phyloP scores from a whole-genome alignment of 495 filamentous ascomycete species.

The Talaromyces ruber region DNA sequence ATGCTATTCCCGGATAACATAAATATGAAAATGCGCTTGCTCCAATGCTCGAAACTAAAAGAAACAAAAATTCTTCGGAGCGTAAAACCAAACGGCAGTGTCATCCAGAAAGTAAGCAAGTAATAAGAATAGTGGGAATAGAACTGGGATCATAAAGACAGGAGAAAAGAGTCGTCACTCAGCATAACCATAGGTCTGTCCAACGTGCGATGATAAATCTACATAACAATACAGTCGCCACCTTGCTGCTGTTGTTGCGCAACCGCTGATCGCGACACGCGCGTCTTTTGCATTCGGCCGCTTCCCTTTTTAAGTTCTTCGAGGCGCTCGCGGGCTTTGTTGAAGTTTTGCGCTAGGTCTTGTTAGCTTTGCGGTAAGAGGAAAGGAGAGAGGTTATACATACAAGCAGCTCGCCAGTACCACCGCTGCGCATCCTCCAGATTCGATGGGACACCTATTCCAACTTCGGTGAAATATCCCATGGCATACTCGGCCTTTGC shows the following conservation, averaged over 20 bases:
- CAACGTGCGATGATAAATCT: constrained; percentile 5
- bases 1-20: background rate
- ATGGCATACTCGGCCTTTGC: constrained; percentile 95
- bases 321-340: constrained; percentile 82
- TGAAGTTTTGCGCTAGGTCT: constrained; percentile 74
- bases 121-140: background rate
- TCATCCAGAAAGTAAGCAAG: background rate
- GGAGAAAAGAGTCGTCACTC: background rate
- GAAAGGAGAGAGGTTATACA: constrained; percentile 33
- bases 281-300: constrained; percentile 61
- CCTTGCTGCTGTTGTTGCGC: constrained; percentile 74
- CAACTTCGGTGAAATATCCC: constrained; percentile 95
- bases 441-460: constrained; percentile 79
- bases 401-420: constrained; percentile 97
- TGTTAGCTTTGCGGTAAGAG: constrained; percentile 7
- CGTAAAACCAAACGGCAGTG: background rate
- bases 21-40: background rate
- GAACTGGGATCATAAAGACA: background rate
- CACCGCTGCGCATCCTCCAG: constrained; percentile 93
- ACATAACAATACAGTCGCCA: constrained; percentile 81
- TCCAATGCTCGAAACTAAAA: background rate
- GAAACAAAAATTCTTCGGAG: background rate
- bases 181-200: background rate
- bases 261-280: constrained; percentile 73
- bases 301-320: constrained; percentile 84